Evolutionary conservation across 257 asterid genomes (phyloP).

Genomic region (Solanum commersonii): DNA sequence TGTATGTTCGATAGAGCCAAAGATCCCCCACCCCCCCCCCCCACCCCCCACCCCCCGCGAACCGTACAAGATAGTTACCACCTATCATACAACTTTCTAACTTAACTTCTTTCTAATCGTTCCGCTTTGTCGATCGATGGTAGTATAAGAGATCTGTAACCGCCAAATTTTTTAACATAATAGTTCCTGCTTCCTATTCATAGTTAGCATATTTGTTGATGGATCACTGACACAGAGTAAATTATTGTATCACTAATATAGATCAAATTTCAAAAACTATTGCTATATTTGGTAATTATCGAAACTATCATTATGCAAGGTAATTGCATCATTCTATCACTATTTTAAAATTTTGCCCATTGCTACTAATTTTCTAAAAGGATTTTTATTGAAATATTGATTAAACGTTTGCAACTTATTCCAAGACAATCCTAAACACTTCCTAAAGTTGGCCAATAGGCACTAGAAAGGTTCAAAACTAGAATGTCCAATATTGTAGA

Average conservation of each 20-base stretch:
- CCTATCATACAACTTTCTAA: too few species aligned
- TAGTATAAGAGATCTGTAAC: too few species aligned
- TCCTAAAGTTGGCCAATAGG: not conserved
- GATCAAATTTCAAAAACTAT: not conserved
- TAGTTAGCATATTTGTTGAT: not conserved
- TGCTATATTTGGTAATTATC: not conserved
- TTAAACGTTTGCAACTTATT: not conserved
- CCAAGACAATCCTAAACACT: not conserved
- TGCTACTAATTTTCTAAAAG: not conserved
- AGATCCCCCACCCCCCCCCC: too few species aligned
- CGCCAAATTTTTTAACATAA: too few species aligned
- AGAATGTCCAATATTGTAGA: not conserved
- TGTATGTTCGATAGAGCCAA: too few species aligned
- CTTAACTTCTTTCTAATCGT: too few species aligned
- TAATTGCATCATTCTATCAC: not conserved
- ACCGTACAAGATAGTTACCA: too few species aligned
- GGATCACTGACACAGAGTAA: not conserved
- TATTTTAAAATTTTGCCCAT: too few species aligned
- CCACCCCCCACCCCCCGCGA: too few species aligned
- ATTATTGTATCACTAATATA: not conserved
- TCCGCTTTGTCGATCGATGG: too few species aligned
- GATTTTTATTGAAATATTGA: not conserved
- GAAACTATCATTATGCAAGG: not conserved
- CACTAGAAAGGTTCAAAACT: not conserved
- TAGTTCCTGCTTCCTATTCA: too few species aligned